These are phyloP conservation scores for Trypanosoma boissoni DNA, from an alignment of 208 protist genomes.

Conservation along the genomic window DNA sequence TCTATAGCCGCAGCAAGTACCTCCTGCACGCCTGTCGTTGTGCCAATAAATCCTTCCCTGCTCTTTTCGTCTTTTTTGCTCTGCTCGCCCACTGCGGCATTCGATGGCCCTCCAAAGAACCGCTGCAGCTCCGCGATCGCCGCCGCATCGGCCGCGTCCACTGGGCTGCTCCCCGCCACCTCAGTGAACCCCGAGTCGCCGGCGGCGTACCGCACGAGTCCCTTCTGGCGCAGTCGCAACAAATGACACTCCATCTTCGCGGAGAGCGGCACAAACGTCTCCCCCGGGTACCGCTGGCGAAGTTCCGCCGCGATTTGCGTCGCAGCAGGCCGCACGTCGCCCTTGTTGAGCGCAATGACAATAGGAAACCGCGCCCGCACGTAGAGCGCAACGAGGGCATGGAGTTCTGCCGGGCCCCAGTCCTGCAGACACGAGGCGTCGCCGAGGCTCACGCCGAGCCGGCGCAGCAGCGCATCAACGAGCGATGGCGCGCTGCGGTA, in stretches of 20 bases:
- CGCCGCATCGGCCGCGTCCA: slow-evolving; percentile 5
- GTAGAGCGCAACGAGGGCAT: slow-evolving; percentile 89
- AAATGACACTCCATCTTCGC: slow-evolving; percentile 78
- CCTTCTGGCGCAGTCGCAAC: slow-evolving; percentile 52
- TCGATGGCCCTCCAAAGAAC: slow-evolving; percentile 7
- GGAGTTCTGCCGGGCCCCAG: slow-evolving; percentile 78
- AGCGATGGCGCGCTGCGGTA: slow-evolving; percentile 82
- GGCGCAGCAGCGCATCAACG: slow-evolving; percentile 63
- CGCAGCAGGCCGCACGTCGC: slow-evolving; percentile 60
- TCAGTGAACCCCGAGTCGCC: slow-evolving; percentile 32
- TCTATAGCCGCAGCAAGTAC: slow-evolving; percentile 70
- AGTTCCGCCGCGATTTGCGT: slow-evolving; percentile 36
- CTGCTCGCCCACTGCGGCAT: too few species aligned
- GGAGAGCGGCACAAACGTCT: slow-evolving; percentile 74
- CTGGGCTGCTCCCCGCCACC: background rate
- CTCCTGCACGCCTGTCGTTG: slow-evolving; percentile 80
- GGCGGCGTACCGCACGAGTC: slow-evolving; percentile 55
- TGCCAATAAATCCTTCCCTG: too few species aligned
- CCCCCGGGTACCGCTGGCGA: slow-evolving; percentile 54
- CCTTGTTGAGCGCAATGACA: slow-evolving; percentile 92
- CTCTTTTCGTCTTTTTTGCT: too few species aligned
- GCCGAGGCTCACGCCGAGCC: slow-evolving; percentile 39
- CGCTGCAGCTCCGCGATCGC: slow-evolving; percentile 11
- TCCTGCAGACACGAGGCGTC: slow-evolving; percentile 28
- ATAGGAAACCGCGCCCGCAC: slow-evolving; percentile 89